Evolutionary conservation across 164 flowering plant species (phyloP), one percentile per base, ranked within the genome.

Genomic region (Paratinospora sagittata): DNA sequence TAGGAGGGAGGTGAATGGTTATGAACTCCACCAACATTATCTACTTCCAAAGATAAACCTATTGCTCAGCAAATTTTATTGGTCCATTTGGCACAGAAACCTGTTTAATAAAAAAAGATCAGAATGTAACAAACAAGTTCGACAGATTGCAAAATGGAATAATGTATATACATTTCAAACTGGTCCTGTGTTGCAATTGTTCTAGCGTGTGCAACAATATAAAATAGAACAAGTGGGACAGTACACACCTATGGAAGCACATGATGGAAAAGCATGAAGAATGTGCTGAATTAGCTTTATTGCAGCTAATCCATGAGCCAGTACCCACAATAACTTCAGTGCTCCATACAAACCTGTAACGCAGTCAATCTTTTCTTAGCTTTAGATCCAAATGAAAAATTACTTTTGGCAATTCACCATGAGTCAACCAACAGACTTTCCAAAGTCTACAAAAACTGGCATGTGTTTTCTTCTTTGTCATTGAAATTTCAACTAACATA

Each of bases 191-290:
- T 63, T 63, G 39, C 6, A 30, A 55, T 12, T 16, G 34, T 65
- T 36, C 24, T 14, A 36, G 16, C n/a, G 7, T 34, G 12, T 58
- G 19, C 19, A 34, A 27, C 37, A 41, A 62, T 36, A 34, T 70
- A 12, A 6, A 26, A 24, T 41, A 62, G 17, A 72, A 47, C 12
- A 6, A 70, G 47, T 43, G 36, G 26, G 39, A 24, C 3, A 27
- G 69, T 5, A 72, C 80, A 66, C 78, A 94, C 98, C 98, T 69
- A 95, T 79, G 30, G 98, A 95, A 73, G 94, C 92, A 82, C 98
- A 95, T 57, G 84, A 84, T 34, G 97, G 96, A 71, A 95, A 95
- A 55, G 86, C 86, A 70, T 72, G 58, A 67, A 90, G 85, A 69
- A 89, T 74, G 74, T 89, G 88, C 79, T 85, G 90, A 74, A 92